Evolutionary conservation across 345 rosid species (phyloP), one percentile per base, ranked within the genome.

Genomic region (Theobroma cacao): DNA sequence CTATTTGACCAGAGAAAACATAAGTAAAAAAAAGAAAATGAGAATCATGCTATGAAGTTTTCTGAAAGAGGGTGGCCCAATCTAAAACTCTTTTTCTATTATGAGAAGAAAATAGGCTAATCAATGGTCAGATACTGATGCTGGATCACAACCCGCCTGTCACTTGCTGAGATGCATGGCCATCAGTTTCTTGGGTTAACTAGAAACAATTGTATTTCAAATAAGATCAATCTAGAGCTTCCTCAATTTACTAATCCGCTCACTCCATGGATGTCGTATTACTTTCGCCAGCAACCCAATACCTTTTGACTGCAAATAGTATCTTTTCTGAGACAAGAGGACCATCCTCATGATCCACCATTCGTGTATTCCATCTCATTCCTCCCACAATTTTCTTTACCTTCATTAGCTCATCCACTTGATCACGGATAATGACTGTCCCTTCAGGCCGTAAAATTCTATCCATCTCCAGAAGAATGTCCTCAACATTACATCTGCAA

Each of bases 381-480:
- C 65, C 65, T 36, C 65, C 65, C 15, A 73, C 52, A 36, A 73
- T 73, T 58, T 38, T 56, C 76, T 56, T 73, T 24, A 73, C 76
- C 76, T 73, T 56, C 24, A 22, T 24, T 58, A 73, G 30, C 22
- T 13, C 52, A 30, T 56, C 20, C 1, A 38, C 63, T 24, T 73
- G 43, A 56, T 73, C 76, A 17, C 76, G 63, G 48, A 73, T 53
- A n/a, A 73, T 58, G 36, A 73, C 65, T 7, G 65, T 22, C 48
- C 76, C 76, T 73, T 56, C 65, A 2, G 77, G 77, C 48, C 65
- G 65, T 58, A 74, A 56, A 38, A 74, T 74, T 58, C 77, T 41
- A 74, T 74, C 77, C 77, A 74, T 74, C 65, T 74, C 77, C 36
- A 74, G 52, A 56, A 74, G 77, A 56, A 74, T 74, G 58, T 74